Evolutionary conservation across 805 yeast genomes (phyloP).

Genomic region (Teunomyces kruisii): DNA sequence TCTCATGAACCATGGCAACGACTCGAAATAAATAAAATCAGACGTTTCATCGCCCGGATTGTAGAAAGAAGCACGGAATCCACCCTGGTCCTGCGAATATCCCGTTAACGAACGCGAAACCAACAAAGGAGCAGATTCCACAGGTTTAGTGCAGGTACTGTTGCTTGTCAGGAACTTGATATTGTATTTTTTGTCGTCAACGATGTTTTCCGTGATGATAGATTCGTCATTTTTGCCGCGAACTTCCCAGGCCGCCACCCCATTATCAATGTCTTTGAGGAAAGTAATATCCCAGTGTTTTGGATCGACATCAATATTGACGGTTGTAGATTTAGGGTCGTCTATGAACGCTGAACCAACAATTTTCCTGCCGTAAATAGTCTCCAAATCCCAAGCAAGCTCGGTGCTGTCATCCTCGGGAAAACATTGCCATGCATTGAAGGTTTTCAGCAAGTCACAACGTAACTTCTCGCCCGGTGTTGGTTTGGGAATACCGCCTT

Average conservation of each 20-base stretch:
- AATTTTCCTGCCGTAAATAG: conserved; percentile 69
- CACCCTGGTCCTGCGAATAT: conserved; percentile 88
- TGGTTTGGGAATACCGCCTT: conserved; percentile 80
- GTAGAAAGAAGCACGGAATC: conserved; percentile 72
- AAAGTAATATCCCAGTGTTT: conserved; percentile 49
- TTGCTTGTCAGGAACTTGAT: conserved; percentile 44
- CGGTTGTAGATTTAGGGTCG: conserved; percentile 32
- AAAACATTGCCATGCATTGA: conserved; percentile 70
- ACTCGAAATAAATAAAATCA: conserved; percentile 66
- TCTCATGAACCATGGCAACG: conserved; percentile 92
- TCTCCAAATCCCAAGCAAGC: conserved; percentile 53
- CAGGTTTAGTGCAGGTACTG: conserved; percentile 41
- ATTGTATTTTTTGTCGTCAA: conserved; percentile 27
- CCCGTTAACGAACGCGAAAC: conserved; percentile 90
- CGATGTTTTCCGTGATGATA: conserved; percentile 13
- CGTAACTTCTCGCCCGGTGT: conserved; percentile 63
- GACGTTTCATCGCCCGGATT: conserved; percentile 54
- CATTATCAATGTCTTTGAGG: conserved; percentile 13
- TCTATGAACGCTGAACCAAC: conserved; percentile 65
- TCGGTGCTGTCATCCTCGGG: conserved; percentile 59
- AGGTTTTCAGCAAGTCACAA: conserved; percentile 56
- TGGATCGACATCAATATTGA: conserved; percentile 45
- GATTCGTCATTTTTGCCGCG: conserved; percentile 1
- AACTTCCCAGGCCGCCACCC: conserved; percentile 10
- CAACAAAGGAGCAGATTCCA: conserved; percentile 56